These are phyloP conservation scores for Otatea glauca DNA, from an alignment of 176 grass and related monocot species.

Conservation along the genomic window DNA sequence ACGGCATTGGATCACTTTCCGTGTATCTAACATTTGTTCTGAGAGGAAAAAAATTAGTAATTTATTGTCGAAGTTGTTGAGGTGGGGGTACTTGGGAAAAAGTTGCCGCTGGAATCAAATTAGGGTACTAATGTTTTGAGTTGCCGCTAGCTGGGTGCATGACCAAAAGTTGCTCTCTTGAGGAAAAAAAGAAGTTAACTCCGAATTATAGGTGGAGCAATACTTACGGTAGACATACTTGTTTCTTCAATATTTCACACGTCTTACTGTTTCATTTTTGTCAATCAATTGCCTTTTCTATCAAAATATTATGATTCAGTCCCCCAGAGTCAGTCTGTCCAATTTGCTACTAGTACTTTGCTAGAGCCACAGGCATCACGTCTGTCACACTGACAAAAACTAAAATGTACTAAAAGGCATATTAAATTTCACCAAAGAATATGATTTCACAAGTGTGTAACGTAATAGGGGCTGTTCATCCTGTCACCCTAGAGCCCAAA, in stretches of 20 bases:
- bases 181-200: not conserved
- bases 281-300: not conserved
- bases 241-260: not conserved
- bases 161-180: not conserved
- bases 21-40: not conserved
- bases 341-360: not conserved
- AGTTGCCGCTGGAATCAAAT: not conserved
- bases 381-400: not conserved
- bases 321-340: not conserved
- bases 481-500: not conserved
- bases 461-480: not conserved
- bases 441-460: not conserved
- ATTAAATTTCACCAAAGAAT: not conserved
- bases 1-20: too few relatives aligned
- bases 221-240: not conserved
- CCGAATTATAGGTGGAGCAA: not conserved
- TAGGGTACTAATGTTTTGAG: not conserved
- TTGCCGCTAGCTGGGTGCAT: not conserved
- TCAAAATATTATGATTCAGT: not conserved
- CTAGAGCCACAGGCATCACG: not conserved
- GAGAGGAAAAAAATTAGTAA: not conserved
- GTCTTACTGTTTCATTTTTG: not conserved
- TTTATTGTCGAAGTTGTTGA: slow-evolving; percentile 22
- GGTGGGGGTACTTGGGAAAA: not conserved
- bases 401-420: too few relatives aligned